Evolutionary conservation across 495 filamentous ascomycete genomes (phyloP).

Genomic region (Recurvomyces mirabilis): DNA sequence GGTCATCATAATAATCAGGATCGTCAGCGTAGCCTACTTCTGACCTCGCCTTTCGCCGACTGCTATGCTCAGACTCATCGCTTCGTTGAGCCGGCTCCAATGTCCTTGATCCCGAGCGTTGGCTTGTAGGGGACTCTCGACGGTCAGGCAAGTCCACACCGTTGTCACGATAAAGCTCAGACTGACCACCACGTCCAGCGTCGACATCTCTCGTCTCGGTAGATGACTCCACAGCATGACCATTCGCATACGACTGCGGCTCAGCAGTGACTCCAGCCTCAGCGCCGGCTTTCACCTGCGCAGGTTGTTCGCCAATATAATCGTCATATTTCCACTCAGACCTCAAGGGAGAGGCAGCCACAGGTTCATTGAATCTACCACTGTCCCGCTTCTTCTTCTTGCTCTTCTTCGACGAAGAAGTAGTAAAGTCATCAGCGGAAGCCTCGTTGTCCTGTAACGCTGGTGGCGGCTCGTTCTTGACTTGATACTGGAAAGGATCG

Average conservation of each 20-base stretch:
- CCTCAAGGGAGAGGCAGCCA: conserved; percentile 25
- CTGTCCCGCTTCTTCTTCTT: conserved; percentile 26
- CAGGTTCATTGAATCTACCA: conserved; percentile 24
- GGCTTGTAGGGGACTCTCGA: too few relatives aligned
- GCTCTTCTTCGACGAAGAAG: conserved; percentile 24
- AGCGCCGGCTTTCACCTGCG: too few relatives aligned
- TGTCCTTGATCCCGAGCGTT: too few relatives aligned
- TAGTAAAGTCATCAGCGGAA: conserved; percentile 5
- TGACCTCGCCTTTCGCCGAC: conserved; percentile 8
- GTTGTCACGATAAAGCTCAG: too few relatives aligned
- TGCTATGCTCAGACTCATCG: not conserved
- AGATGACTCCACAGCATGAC: too few relatives aligned
- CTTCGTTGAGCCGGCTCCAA: too few relatives aligned
- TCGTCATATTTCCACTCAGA: conserved; percentile 28
- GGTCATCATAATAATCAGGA: conserved; percentile 11
- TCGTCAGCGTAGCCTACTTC: conserved; percentile 5
- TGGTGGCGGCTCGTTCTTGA: conserved; percentile 2
- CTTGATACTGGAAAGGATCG: conserved; percentile 16
- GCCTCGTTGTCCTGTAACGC: conserved; percentile 9
- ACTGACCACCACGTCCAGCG: too few relatives aligned
- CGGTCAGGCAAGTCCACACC: too few relatives aligned
- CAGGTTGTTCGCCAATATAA: conserved; percentile 10
- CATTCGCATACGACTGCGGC: not conserved
- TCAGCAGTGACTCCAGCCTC: not conserved
- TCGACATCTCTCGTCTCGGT: too few relatives aligned